Base-by-base conservation (phyloP, 2,329 filamentous ascomycete genomes). In the Pyrenophora teres region DNA sequence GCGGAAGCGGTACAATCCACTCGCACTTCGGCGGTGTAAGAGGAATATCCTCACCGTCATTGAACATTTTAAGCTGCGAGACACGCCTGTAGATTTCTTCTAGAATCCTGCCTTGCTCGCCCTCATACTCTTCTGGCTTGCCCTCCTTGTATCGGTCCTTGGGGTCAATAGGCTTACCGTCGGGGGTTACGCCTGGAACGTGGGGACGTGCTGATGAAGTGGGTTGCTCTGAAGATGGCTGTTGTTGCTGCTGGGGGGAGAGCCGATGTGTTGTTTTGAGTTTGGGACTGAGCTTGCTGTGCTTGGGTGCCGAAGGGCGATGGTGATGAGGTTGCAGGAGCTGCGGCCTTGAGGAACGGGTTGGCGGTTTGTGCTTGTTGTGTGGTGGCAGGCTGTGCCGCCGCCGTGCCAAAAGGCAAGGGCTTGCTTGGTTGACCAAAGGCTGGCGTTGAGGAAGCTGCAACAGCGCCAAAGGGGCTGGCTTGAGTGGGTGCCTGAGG, bases 11-110 rank as follows among this genome's bases (percentile, higher is more conserved):
- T 25, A 23, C 52, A 27, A 55, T 55, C 50, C 86, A 93, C 66
- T 93, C 90, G 55, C 85, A 80, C 73, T 86, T 87, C 0, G 92
- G 92, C 16, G 92, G 90, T 39, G 91, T 76, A 62, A 88, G 81
- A 0, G 92, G 92, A 76, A 96, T 88, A 6, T 86, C 64, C 0
- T 87, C 87, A 31, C 85, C 83, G 36, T 83, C 84, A 36, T 82
- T 80, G 71, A 96, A 96, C 27, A 71, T 74, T 0, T 90, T 90
- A 16, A 83, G 83, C 57, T 84, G 78, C 39, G 81, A 77, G 68
- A 92, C 86, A 38, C 81, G 78, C 52, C 78, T 77, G 76, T 92
- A 96, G 39, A 84, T 81, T 32, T 78, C 79, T 65, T 83, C 83
- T 33, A 85, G 50, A 13, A 67, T 64, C 54, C 76, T 74, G 0